phyloP scores from a whole-genome alignment of 164 flowering plant species.

The Tinospora cordifolia region DNA sequence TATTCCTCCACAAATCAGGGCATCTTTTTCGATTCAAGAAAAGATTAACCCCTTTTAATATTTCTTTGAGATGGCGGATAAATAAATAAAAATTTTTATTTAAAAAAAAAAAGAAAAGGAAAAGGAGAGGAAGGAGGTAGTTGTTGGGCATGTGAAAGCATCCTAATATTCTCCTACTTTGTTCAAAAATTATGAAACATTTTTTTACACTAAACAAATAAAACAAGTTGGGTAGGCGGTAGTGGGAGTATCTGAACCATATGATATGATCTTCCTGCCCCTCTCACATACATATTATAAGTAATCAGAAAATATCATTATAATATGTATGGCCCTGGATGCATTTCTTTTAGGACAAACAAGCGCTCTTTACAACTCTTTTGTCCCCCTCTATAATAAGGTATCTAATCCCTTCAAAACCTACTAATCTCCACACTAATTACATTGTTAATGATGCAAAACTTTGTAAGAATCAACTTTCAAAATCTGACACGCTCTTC shows the following conservation, averaged over 20 bases:
- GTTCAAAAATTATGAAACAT: neutral
- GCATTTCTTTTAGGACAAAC: neutral
- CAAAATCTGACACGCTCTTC: too few species aligned
- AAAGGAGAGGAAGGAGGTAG: neutral
- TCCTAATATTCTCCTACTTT: neutral
- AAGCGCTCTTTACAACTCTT: neutral
- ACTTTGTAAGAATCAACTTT: neutral
- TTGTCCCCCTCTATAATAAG: neutral
- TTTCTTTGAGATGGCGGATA: neutral
- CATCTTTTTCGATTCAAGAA: constrained; percentile 7
- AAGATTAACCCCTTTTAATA: constrained; percentile 4
- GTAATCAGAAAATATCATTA: neutral
- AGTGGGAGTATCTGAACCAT: neutral
- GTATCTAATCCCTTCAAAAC: neutral
- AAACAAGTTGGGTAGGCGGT: neutral
- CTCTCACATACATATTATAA: neutral
- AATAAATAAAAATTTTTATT: neutral
- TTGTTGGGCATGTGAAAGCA: neutral
- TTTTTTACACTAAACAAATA: neutral
- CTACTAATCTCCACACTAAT: neutral
- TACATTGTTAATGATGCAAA: neutral
- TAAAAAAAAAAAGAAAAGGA: neutral
- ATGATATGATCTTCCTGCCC: neutral
- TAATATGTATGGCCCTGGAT: neutral
- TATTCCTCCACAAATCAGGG: constrained; percentile 1